A percentile compares a stretch with the other conserved stretches of the same genome.
Conservation (phyloP, 129 eudicot species). For the Flaveria trinervia region DNA sequence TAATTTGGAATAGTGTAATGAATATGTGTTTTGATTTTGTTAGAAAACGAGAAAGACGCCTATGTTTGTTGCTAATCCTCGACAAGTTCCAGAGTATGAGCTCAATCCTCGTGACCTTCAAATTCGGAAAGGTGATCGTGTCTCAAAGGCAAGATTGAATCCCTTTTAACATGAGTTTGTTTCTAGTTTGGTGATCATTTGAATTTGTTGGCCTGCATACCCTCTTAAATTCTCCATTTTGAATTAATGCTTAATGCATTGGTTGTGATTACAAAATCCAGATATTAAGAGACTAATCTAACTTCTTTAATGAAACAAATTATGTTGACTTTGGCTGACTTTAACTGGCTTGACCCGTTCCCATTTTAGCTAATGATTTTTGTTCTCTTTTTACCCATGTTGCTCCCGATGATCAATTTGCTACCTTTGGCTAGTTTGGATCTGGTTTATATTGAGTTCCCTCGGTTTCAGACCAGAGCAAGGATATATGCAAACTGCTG, state of each 20-base stretch:
- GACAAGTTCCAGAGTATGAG: constrained; percentile 92
- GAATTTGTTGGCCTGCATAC: not conserved
- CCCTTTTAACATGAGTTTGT: not conserved
- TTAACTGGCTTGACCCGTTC: not conserved
- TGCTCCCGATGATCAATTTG: no score
- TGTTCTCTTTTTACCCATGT: not conserved
- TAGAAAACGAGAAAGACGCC: constrained; percentile 90
- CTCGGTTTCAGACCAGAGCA: no score
- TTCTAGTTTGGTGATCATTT: not conserved
- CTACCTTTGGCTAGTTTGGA: no score
- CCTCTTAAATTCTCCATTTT: not conserved
- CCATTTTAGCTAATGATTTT: not conserved
- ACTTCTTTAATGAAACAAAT: not conserved
- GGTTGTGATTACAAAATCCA: not conserved
- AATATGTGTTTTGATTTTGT: constrained; percentile 21
- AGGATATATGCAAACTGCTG: no score
- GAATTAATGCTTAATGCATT: not conserved
- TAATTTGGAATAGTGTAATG: constrained; percentile 12
- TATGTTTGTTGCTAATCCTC: constrained; percentile 85
- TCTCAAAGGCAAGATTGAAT: constrained; percentile 63
- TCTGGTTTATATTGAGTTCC: no score
- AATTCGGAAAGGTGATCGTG: constrained; percentile 79
- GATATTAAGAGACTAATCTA: not conserved
- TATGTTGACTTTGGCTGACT: not conserved
- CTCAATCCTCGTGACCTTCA: constrained; percentile 90